These are phyloP conservation scores for Penicillium sp. DNA, from an alignment of 2,329 filamentous ascomycete species.

Conservation along the genomic window DNA sequence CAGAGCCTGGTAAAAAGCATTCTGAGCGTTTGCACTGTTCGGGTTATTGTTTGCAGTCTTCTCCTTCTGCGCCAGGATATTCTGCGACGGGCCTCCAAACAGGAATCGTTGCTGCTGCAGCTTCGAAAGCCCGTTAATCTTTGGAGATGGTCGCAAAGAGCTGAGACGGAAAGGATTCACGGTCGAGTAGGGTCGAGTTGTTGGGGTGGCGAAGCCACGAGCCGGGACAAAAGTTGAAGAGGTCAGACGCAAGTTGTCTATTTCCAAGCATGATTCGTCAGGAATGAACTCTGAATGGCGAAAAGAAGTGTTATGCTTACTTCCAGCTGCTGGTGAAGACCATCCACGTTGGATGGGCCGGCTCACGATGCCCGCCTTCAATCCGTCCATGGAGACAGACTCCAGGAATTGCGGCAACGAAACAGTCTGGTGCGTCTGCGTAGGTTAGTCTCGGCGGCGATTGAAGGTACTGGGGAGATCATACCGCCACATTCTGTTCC, in stretches of 20 bases:
- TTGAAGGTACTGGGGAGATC: constrained; percentile 4
- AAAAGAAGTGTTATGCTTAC: constrained; percentile 14
- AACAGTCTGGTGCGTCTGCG: constrained; percentile 13
- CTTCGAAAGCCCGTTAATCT: constrained; percentile 25
- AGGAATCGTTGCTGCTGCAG: constrained; percentile 39
- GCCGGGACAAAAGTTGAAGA: constrained; percentile 18
- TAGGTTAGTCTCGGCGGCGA: constrained; percentile 1
- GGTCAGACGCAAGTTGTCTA: constrained; percentile 20
- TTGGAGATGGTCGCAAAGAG: constrained; percentile 24
- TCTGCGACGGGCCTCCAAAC: constrained; percentile 46
- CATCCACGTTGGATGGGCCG: constrained; percentile 19
- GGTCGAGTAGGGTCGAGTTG: constrained; percentile 36
- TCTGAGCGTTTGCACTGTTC: constrained; percentile 79
- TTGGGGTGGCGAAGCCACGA: constrained; percentile 14
- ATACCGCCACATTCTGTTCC: constrained; percentile 23
- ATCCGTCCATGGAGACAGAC: constrained; percentile 24
- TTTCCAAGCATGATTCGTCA: constrained; percentile 1
- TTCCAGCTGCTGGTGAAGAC: constrained; percentile 17
- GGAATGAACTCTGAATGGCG: neutral
- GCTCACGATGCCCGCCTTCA: constrained; percentile 22
- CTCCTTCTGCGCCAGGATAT: constrained; percentile 77
- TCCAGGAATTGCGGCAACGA: constrained; percentile 30
- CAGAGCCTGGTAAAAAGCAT: constrained; percentile 88
- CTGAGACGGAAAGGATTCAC: constrained; percentile 29
- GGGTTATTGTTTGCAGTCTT: constrained; percentile 92